Percentiles rank a stretch among this genome's conserved stretches.
Conservation (phyloP, 441 rosid genomes). For the Raphanus hybrid region DNA sequence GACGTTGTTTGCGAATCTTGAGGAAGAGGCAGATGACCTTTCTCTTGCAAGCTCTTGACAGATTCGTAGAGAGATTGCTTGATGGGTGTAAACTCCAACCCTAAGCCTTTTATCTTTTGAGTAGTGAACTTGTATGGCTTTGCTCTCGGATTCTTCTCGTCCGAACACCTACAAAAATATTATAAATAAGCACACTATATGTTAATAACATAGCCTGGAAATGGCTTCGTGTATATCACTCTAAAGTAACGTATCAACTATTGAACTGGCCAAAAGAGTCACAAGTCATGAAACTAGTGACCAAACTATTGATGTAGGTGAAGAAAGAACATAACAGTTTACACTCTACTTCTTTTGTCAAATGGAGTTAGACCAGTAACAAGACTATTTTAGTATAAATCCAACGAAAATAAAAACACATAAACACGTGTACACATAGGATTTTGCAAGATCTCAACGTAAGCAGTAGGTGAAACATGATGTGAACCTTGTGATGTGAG, state of each 20-base stretch:
- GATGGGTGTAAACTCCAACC: constrained; percentile 69
- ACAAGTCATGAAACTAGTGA: constrained; percentile 40
- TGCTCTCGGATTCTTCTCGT: constrained; percentile 80
- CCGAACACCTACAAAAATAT: constrained; percentile 64
- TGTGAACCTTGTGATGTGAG: constrained; percentile 27
- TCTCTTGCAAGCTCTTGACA: constrained; percentile 83
- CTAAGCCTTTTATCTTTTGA: constrained; percentile 79
- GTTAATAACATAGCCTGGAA: constrained; percentile 22
- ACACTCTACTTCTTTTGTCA: constrained; percentile 26
- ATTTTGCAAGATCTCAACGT: constrained; percentile 26
- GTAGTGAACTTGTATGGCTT: constrained; percentile 74
- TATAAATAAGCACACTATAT: not conserved
- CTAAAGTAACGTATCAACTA: constrained; percentile 11
- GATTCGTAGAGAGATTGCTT: constrained; percentile 76
- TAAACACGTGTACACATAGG: constrained; percentile 17
- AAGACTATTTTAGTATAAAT: constrained; percentile 9
- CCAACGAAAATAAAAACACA: not conserved
- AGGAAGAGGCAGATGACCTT: constrained; percentile 76
- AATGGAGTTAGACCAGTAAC: constrained; percentile 25
- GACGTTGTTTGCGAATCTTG: constrained; percentile 43
- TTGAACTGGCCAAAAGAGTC: constrained; percentile 26
- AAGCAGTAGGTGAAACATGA: constrained; percentile 30
- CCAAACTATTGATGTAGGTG: constrained; percentile 41
- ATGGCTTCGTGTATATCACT: constrained; percentile 28
- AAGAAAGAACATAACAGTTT: constrained; percentile 26